Evolutionary conservation across 2,329 filamentous ascomycete species (phyloP), one percentile per base, ranked within the genome.

Genomic region (Ascochyta pisi): DNA sequence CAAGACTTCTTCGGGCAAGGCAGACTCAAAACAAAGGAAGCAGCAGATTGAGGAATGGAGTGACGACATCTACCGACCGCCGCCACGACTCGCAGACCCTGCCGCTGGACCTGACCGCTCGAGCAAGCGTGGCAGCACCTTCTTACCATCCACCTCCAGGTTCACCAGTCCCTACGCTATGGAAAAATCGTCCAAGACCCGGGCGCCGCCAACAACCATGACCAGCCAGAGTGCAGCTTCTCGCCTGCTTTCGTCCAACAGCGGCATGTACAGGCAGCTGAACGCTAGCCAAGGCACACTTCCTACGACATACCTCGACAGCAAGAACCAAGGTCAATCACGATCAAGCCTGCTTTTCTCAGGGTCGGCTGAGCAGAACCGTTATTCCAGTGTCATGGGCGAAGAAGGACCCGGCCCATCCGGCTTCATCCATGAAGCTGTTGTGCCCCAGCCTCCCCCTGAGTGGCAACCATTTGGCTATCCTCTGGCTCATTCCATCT

Each of bases 401-500:
- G 83, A 86, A 24, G 91, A 94, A 44, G 89, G 87, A 0, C 86
- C 89, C 35, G 93, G 93, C 6, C 92, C 94, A 7, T 87, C 91
- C 31, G 94, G 93, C n/a, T 96, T 97, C 74, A 96, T 98, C 52
- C 94, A 98, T 73, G 93, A 97, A 75, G 85, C 91, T 35, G 95
- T 99, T 37, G 93, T 99, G 43, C 94, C 96, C 27, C 95, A 99
- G 72, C 95, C 95, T 34, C 95, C 95, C 8, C 88, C 93, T 3
- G 95, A 99, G 76, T 99, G 93, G 89, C 93, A 97, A 79, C 95
- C 95, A 0, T 98, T 96, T 73, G 95, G 94, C 1, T 99, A 92
- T 75, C 95, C 96, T 13, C 81, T 99, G 63, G 95, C 93, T 42
- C 95, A 99, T 77, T 84, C 91, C 0, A 92, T 99, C 72, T 98